Base-by-base conservation (phyloP, 2,329 filamentous ascomycete species). In the Chaetomium strumarium region DNA sequence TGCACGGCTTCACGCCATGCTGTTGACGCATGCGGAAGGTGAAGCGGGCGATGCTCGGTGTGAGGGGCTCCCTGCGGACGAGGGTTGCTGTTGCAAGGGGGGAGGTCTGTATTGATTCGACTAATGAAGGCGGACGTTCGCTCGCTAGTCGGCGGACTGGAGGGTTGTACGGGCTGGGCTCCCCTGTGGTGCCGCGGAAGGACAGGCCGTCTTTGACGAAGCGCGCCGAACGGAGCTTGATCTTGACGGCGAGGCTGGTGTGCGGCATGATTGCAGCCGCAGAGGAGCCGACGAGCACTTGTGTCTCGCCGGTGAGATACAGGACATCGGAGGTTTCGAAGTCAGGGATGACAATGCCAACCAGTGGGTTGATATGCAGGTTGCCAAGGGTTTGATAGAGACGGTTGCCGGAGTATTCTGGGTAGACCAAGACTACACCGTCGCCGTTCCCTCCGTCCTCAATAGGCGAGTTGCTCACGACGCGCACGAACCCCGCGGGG, bases 351-450 rank as follows among this genome's bases (percentile, higher is more conserved):
- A 79, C 80, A 45, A 92, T 67, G 3, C 90, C 88, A 2, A 86
- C 80, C 16, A 72, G 70, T 0, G 88, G 86, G 31, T 84, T 85
- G 8, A 77, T 69, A 37, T 78, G 73, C 13, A 95, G 72, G 63
- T 95, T 95, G 1, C 90, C 90, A 0, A 95, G 76, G 0, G 86
- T 88, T 66, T 95, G 89, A 62, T 95, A 95, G 0, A 93, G 71
- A 14, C 88, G 75, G 66, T 95, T 95, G 8, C 90, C 90, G 0
- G 86, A 90, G 66, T 86, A 95, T 65, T 95, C 90, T 0, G 90
- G 90, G 67, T 89, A 95, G 2, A 85, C 74, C 13, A 95, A 67
- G 2, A 80, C 74, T 1, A 73, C 60, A 0, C 66, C 63, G 4
- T 60, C 67, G 1, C 71, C 71, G n/a, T 13, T n/a, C 24, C 24